Base-by-base conservation (phyloP, 2,329 filamentous ascomycete species). In the Calonectria fujianensis region DNA sequence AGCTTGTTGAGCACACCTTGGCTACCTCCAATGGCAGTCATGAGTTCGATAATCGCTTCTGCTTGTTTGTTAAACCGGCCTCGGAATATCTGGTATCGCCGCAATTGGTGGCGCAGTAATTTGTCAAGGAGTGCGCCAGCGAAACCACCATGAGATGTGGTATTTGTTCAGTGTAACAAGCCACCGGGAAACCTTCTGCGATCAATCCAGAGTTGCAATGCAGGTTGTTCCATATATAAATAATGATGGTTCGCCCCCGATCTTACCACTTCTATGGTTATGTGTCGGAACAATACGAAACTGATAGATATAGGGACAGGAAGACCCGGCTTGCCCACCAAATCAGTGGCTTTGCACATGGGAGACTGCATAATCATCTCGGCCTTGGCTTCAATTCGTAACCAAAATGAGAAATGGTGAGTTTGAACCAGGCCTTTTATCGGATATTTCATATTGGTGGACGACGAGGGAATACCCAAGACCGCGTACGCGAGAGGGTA, bases 131-230 rank as follows among this genome's bases (percentile, higher is more conserved):
- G 8, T 45, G 41, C 18, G 7, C 16, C 18, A 45, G 5, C 18
- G 8, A 45, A 20, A 20, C 18, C 5, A 9, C 16, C 2, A 45
- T 45, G 7, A 7, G 4, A n/a, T n/a, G 18, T 20, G 18, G 8
- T 45, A n/a, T 9, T n/a, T 20, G 18, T 45, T 45, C 18, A 9
- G n/a, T 20, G 7, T 20, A 7, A 9, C 9, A n/a, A 45, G 9
- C 0, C 1, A 20, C 0, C 1, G 41, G 16, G 18, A 45, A 9
- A 0, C 18, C 7, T 45, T n/a, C 18, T 9, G 8, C 8, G 2
- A 5, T 9, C 41, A 45, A 45, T 45, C 18, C 7, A n/a, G 7
- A 20, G 10, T 45, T n/a, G 41, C 6, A n/a, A 45, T 45, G 16
- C 18, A n/a, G 8, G 18, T 45, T n/a, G 16, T 18, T 45, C 18